phyloP scores from a whole-genome alignment of 1,139 yeast genomes.

The Kurtzmaniella natalensis region DNA sequence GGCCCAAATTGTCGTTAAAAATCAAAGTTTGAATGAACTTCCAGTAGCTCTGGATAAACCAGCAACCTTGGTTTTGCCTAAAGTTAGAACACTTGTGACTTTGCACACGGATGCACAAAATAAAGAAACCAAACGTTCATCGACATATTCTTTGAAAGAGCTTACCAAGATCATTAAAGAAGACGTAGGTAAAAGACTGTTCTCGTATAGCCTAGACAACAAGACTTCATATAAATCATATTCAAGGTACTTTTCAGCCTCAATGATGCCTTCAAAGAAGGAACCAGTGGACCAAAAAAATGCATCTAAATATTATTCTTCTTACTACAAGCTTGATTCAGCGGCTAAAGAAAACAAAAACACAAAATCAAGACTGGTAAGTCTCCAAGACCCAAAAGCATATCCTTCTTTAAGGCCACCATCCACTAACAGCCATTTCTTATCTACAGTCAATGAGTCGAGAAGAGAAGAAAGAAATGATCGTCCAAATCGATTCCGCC shows the following conservation, averaged over 20 bases:
- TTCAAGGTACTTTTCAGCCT: conserved; percentile 24
- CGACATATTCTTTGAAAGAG: conserved; percentile 3
- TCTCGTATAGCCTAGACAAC: conserved; percentile 30
- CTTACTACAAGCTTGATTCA: not conserved
- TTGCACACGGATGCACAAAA: not conserved
- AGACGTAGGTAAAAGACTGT: conserved; percentile 26
- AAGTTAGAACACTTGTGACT: not conserved
- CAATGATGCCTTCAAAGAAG: not conserved
- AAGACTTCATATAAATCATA: conserved; percentile 25
- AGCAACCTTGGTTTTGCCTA: not conserved
- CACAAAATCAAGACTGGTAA: not conserved
- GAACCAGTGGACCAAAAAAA: not conserved
- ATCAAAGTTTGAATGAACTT: not conserved
- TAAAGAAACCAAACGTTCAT: not conserved
- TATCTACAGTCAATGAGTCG: no score
- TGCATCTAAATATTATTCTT: not conserved
- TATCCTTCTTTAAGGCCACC: not conserved
- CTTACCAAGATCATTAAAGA: conserved; percentile 13
- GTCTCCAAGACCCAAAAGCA: not conserved
- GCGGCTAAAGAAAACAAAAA: not conserved
- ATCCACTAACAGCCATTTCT: not conserved
- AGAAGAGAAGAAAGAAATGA: not conserved
- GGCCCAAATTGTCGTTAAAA: not conserved
- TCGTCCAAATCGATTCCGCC: not conserved
- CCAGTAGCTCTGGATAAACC: not conserved